Evolutionary conservation across 2,329 filamentous ascomycete species (phyloP).

Genomic region (Colletotrichum sp.): DNA sequence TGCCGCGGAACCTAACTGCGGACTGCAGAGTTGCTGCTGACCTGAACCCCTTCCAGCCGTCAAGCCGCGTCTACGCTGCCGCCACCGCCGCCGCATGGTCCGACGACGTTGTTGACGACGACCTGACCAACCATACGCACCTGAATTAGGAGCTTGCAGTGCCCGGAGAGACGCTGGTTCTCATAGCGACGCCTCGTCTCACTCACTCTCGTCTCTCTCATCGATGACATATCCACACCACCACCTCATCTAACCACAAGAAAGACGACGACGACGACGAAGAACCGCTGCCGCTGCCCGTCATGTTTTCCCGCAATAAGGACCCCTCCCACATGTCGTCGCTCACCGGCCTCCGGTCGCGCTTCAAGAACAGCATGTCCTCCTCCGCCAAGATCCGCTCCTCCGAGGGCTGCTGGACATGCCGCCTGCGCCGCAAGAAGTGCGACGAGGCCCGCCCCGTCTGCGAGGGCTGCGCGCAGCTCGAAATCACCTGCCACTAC

Average conservation of each 20-base stretch:
- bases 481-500: constrained; percentile 64
- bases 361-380: constrained; percentile 14
- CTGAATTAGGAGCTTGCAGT: neutral
- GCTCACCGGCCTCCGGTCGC: constrained; percentile 7
- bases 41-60: neutral
- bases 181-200: neutral
- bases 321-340: neutral
- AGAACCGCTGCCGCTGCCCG: neutral
- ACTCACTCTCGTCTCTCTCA: neutral
- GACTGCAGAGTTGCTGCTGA: neutral
- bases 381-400: constrained; percentile 38
- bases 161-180: neutral
- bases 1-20: neutral
- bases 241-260: neutral
- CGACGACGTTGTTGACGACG: neutral
- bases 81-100: neutral
- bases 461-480: constrained; percentile 54
- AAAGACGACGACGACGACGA: neutral
- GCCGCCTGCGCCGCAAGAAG: constrained; percentile 65
- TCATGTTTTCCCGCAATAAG: constrained; percentile 16
- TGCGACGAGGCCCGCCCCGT: constrained; percentile 60
- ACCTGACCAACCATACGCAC: neutral
- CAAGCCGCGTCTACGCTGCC: neutral
- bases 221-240: neutral
- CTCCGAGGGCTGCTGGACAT: constrained; percentile 64